Percentiles rank a stretch among this genome's conserved stretches.
These are phyloP conservation scores for Gamsiella multidivaricata DNA, from an alignment of 192 early-diverging fungal species.

Conservation along the genomic window DNA sequence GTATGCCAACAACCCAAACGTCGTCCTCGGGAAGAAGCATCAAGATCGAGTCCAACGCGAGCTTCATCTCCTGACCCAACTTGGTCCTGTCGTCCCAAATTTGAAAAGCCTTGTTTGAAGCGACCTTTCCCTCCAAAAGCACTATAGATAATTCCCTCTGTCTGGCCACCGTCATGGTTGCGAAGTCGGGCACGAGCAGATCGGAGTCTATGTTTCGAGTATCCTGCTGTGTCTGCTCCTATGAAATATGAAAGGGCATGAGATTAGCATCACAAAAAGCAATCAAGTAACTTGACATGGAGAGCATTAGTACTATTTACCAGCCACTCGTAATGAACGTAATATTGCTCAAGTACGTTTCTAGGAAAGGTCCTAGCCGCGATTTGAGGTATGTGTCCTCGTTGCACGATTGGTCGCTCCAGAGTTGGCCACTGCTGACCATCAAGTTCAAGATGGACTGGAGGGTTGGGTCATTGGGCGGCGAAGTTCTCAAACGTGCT, in stretches of 20 bases:
- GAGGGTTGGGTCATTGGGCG: slow-evolving; percentile 10
- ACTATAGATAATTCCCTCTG: not conserved
- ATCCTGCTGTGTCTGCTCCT: slow-evolving; percentile 5
- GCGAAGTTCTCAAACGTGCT: slow-evolving; percentile 11
- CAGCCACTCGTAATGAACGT: slow-evolving; percentile 4
- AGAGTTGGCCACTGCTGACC: slow-evolving; percentile 8
- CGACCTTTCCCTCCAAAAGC: slow-evolving; percentile 25
- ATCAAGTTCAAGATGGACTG: slow-evolving; percentile 26
- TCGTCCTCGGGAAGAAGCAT: slow-evolving; percentile 5
- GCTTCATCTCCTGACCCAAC: slow-evolving; percentile 20
- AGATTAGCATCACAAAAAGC: not conserved
- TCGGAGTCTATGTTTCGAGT: not conserved
- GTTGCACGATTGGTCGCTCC: slow-evolving; percentile 18
- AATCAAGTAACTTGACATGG: not conserved
- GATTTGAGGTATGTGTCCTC: slow-evolving; percentile 40
- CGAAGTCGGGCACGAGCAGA: slow-evolving; percentile 14
- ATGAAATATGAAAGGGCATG: not conserved
- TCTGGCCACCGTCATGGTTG: slow-evolving; percentile 6
- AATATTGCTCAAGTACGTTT: slow-evolving; percentile 5
- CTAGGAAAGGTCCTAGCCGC: slow-evolving; percentile 9
- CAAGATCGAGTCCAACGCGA: slow-evolving; percentile 21
- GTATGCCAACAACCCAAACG: slow-evolving; percentile 14
- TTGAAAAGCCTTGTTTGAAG: not conserved
- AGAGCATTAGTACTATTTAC: not conserved
- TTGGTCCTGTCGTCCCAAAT: slow-evolving; percentile 24